phyloP scores from a whole-genome alignment of 169 alveolate species.

The Babesia ovata region DNA sequence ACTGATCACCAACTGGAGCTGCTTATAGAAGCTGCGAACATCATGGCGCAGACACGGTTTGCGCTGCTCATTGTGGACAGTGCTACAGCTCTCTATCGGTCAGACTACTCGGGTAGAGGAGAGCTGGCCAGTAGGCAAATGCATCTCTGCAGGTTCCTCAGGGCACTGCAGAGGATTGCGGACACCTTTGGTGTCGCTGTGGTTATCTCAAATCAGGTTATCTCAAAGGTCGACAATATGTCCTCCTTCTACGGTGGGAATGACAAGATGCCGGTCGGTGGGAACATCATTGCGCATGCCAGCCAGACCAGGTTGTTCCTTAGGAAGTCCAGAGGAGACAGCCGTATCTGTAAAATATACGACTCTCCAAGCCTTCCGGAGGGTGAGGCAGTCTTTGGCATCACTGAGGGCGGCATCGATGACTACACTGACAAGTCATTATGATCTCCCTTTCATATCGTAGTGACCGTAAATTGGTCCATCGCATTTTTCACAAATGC shows the following conservation, averaged over 20 bases:
- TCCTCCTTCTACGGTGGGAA: conserved; percentile 80
- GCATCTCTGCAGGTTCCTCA: conserved; percentile 93
- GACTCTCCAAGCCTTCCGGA: conserved; percentile 99
- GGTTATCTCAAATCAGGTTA: conserved; percentile 94
- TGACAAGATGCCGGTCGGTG: conserved; percentile 94
- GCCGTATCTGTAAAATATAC: conserved; percentile 93
- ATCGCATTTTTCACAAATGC: too few relatives aligned
- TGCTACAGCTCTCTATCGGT: conserved; percentile 95
- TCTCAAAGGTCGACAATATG: conserved; percentile 91
- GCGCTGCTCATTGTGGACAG: conserved; percentile 97
- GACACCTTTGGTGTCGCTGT: conserved; percentile 94
- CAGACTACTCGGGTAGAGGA: conserved; percentile 98
- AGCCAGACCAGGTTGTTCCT: conserved; percentile 94
- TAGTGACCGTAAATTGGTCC: too few relatives aligned
- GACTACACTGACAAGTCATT: conserved; percentile 80
- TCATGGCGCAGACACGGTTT: conserved; percentile 96
- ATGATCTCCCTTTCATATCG: background rate
- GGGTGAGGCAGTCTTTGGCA: conserved; percentile 94
- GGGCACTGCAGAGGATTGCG: conserved; percentile 95
- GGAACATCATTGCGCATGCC: conserved; percentile 99
- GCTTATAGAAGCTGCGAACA: conserved; percentile 93
- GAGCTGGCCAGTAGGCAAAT: conserved; percentile 98
- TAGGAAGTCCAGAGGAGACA: conserved; percentile 90
- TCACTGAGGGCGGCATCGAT: conserved; percentile 91
- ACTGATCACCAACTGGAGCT: conserved; percentile 95